Evolutionary conservation across 805 yeast species (phyloP), one percentile per base, ranked within the genome.

Genomic region (Starmerella gropengiesseri): DNA sequence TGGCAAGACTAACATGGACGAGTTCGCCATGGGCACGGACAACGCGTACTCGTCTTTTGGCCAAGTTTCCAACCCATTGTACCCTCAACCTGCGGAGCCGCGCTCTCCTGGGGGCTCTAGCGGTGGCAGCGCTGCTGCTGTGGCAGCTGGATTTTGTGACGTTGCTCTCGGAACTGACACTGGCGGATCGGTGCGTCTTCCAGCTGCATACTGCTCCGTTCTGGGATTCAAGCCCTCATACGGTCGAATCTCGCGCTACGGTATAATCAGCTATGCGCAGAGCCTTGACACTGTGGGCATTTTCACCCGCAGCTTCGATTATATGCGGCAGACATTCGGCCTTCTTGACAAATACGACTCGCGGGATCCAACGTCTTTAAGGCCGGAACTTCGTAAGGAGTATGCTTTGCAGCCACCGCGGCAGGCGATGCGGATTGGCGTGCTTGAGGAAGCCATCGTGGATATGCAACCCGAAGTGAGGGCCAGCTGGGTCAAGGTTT

Each of bases 51-150:
- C 66, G 7, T 43, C 46, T 22, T 63, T 49, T 42, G 65, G 63
- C 11, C 58, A 54, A 9, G 55, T 58, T 7, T 33, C 51, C 22
- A 67, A 66, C 48, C 78, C 80, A 1, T 51, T 67, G 7, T 73
- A 58, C 22, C 29, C 31, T 5, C 8, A 22, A 5, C 37, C 33
- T 44, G 60, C 62, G 0, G 50, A 54, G 14, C 60, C 60, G 16
- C 59, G 60, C 37, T 60, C 71, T 1, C 68, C 81, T 2, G 99
- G 99, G 11, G 98, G 98, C 0, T 86, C 96, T 0, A 84, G 95
- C 6, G 95, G 97, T 16, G 98, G 98, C 0, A 74, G 91, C 29
- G 97, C 97, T 0, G 94, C 94, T 1, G 82, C 93, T 0, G 95
- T 89, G 1, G 79, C 89, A 1, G 73, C 79, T 0, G 78, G 65